Conservation (phyloP, 495 filamentous ascomycete genomes). For the Acidiella bohemica region DNA sequence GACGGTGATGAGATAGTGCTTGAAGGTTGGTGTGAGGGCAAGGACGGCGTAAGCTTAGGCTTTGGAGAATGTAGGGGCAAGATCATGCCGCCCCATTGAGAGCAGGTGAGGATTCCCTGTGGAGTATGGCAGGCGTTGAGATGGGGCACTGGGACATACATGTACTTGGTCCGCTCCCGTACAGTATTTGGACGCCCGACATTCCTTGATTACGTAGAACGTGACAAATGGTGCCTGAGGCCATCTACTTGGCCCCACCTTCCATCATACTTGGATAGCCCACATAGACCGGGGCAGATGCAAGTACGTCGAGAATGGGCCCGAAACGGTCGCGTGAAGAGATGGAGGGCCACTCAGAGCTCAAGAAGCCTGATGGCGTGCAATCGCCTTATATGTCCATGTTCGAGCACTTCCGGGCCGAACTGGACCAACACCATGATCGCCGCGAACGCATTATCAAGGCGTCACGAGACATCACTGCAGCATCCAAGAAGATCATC, state of each 20-base stretch:
- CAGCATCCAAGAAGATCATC: constrained; percentile 92
- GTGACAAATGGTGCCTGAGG: no score
- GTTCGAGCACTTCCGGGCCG: constrained; percentile 72
- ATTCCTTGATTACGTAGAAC: no score
- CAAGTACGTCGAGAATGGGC: no score
- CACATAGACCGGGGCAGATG: no score
- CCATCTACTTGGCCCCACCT: no score
- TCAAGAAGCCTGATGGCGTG: background rate
- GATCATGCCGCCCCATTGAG: constrained; percentile 16
- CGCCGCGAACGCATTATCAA: constrained; percentile 82
- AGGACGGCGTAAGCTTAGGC: constrained; percentile 10
- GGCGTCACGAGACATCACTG: constrained; percentile 79
- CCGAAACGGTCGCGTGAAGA: constrained; percentile 4
- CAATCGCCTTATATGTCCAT: constrained; percentile 47
- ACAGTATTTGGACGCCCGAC: no score
- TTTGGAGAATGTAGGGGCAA: constrained; percentile 21
- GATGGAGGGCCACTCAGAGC: constrained; percentile 15
- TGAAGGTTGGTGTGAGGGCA: constrained; percentile 20
- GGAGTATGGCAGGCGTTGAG: no score
- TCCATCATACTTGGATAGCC: no score
- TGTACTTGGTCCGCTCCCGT: no score
- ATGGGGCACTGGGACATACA: no score
- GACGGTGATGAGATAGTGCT: constrained; percentile 23
- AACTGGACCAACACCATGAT: constrained; percentile 90
- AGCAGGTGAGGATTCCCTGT: no score